Base-by-base conservation (phyloP, 352 stramenopile species). In the Pythium vanterpoolii region DNA sequence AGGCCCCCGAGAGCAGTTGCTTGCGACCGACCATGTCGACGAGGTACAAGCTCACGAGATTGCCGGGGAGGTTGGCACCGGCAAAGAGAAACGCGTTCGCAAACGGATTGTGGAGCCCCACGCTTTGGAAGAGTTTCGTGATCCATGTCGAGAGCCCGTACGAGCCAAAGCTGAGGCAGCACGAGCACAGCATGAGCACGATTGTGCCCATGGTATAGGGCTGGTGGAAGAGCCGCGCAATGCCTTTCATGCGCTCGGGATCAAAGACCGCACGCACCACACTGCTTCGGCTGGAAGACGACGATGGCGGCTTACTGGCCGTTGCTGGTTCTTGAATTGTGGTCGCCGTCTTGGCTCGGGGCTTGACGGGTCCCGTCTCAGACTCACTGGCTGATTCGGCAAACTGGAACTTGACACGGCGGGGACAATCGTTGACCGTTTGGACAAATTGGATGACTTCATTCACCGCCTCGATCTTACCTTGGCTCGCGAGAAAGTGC, bases 61-160 rank as follows among this genome's bases (percentile, higher is more conserved):
- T 98, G 14, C 93, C 93, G 2, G 93, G 93, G 1, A 98, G 61
- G 67, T 96, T 97, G 26, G 87, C 83, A 7, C 81, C 72, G 13
- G 93, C 90, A 81, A 97, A 97, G 16, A 98, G 68, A 56, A 98
- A 93, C 14, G 90, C 87, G 73, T 97, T 97, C n/a, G 85, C 85
- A 62, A 97, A 98, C 7, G 81, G 78, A 34, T 97, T 87, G 58
- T 84, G 79, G n/a, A 97, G 69, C 26, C 95, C 72, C 34, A 96
- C 78, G 28, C 70, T 79, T 48, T 91, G 64, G 73, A 98, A 98
- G 0, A 98, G 60, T 54, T 87, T 97, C 28, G 95, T 97, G 59
- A 98, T 98, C 93, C 93, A 98, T 24, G 90, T 97, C 9, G 88
- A 89, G 21, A 98, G 69, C 13, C 91, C 91, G 62, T 98, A 98